phyloP scores from a whole-genome alignment of 2,329 filamentous ascomycete species.

The Huntiella abstrusa region DNA sequence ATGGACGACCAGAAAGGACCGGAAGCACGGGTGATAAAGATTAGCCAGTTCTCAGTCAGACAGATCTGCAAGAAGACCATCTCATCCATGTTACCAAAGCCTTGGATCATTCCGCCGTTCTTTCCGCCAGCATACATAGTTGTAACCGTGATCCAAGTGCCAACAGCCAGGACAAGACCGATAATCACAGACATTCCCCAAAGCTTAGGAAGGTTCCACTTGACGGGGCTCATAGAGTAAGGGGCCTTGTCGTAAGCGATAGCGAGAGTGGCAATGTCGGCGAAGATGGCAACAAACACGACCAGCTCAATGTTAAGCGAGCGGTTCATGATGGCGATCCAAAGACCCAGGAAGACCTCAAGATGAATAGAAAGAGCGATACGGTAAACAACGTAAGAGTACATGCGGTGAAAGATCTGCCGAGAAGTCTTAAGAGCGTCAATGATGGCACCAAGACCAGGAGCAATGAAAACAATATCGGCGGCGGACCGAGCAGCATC shows the following conservation, averaged over 20 bases:
- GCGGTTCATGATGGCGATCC: conserved; percentile 75
- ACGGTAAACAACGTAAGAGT: conserved; percentile 63
- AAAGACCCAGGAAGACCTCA: conserved; percentile 78
- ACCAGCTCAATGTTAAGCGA: conserved; percentile 72
- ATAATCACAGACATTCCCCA: conserved; percentile 84
- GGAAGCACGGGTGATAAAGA: no score
- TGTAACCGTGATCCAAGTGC: conserved; percentile 76
- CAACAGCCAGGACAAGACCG: conserved; percentile 60
- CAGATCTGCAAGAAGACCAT: conserved; percentile 81
- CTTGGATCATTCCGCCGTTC: conserved; percentile 73
- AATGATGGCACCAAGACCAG: no score
- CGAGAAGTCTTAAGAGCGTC: no score
- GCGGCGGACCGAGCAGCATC: no score
- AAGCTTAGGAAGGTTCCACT: conserved; percentile 81
- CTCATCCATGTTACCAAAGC: conserved; percentile 64
- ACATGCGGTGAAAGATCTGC: conserved; percentile 48
- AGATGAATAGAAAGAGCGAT: conserved; percentile 82
- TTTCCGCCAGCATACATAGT: conserved; percentile 52
- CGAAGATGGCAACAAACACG: conserved; percentile 89
- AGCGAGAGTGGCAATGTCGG: conserved; percentile 76
- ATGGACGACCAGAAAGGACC: conserved; percentile 44
- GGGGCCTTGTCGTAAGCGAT: conserved; percentile 90
- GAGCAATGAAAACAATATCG: no score
- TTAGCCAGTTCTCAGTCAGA: conserved; percentile 78
- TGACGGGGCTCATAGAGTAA: conserved; percentile 69